A percentile compares a stretch with the other conserved stretches of the same genome.
phyloP scores from a whole-genome alignment of 2,329 filamentous ascomycete species.

The Curvularia sp. region DNA sequence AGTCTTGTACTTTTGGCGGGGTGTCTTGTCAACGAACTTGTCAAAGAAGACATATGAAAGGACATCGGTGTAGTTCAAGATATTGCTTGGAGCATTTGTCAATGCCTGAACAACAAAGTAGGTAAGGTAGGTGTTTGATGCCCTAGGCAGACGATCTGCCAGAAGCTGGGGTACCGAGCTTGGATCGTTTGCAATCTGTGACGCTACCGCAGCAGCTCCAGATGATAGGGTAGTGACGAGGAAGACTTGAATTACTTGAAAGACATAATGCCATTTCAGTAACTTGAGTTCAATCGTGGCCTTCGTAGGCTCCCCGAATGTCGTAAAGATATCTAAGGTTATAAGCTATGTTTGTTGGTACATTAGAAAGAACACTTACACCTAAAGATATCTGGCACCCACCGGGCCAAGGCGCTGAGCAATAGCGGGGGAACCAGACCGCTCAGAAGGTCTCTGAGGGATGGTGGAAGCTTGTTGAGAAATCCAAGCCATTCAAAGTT shows the following conservation, averaged over 20 bases:
- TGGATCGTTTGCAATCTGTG: slow-evolving; percentile 70
- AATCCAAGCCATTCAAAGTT: slow-evolving; percentile 74
- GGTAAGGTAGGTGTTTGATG: slow-evolving; percentile 93
- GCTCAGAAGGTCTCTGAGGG: slow-evolving; percentile 82
- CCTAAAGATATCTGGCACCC: slow-evolving; percentile 85
- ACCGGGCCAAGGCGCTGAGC: slow-evolving; percentile 82
- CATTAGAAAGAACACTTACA: slow-evolving; percentile 56
- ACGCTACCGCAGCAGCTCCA: slow-evolving; percentile 74
- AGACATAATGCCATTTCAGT: slow-evolving; percentile 89
- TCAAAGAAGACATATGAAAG: slow-evolving; percentile 77
- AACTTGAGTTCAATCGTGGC: slow-evolving; percentile 86
- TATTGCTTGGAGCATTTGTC: slow-evolving; percentile 74
- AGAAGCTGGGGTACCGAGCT: slow-evolving; percentile 68
- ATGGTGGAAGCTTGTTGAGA: slow-evolving; percentile 72
- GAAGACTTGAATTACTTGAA: slow-evolving; percentile 92
- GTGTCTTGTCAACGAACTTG: slow-evolving; percentile 76
- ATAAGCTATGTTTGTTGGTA: slow-evolving; percentile 14
- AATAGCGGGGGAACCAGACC: slow-evolving; percentile 82
- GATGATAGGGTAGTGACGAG: slow-evolving; percentile 84
- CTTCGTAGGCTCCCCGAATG: slow-evolving; percentile 79
- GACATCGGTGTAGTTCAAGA: slow-evolving; percentile 78
- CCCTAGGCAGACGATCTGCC: slow-evolving; percentile 76
- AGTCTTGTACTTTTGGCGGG: slow-evolving; percentile 56
- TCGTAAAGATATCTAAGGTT: slow-evolving; percentile 73
- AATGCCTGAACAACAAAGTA: slow-evolving; percentile 95